Base-by-base conservation (phyloP, 2,329 filamentous ascomycete species). In the Penicillium sp. region DNA sequence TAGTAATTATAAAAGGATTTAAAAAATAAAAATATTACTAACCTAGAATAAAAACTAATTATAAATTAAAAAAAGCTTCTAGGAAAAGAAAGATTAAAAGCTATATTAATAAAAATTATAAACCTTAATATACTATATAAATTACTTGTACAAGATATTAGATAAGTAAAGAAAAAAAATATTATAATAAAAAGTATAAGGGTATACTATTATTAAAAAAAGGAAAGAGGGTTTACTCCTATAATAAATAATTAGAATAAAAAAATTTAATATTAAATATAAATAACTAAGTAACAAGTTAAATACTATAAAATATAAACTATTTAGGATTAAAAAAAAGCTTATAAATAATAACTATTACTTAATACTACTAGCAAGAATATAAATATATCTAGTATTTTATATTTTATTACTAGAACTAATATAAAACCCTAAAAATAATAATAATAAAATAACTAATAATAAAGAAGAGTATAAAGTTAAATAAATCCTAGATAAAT, bases 301-400 rank as follows among this genome's bases (percentile, higher is more conserved):
- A 3, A 26, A 26, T 26, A 26, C 23, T 26, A 3, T 26, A 26
- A 26, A 26, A 26, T 26, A 26, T 26, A 26, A 26, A 26, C 5
- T 26, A 26, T 26, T 26, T 26, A 26, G 23, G 5, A 26, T 26
- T 26, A 26, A 26, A 26, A 26, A n/a, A 26, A 26, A 26, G 23
- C 23, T 26, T 26, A 5, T 26, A 26, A 26, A 26, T 26, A 26
- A 26, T 26, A 26, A 26, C 23, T 26, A 26, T 5, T 26, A 26
- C 23, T 26, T 26, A 26, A 26, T 26, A 26, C 23, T 26, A 26
- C n/a, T n/a, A n/a, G 21, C 50, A 19, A 48, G n/a, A n/a, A 61
- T 58, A 58, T 49, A 49, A 61, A 30, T 41, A 35, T 41, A 19
- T 50, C 4, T 61, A 51, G 51, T 44, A 58, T 23, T 38, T n/a